Percentiles rank a stretch among this genome's conserved stretches.
phyloP scores from a whole-genome alignment of 345 rosid species.

The Diplotaxis tenuifolia region DNA sequence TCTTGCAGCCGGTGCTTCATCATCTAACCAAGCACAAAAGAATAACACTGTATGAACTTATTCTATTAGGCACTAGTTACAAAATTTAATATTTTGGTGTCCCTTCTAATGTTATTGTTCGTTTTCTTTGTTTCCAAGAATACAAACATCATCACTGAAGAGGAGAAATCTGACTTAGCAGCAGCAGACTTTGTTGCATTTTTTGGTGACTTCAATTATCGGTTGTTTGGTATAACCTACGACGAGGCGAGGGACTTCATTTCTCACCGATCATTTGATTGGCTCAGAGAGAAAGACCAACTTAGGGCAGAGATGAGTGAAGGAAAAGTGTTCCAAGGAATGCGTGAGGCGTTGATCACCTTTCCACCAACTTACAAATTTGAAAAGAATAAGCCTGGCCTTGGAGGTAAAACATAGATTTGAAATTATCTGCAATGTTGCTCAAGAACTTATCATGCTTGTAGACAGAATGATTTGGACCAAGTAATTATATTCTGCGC shows the following conservation, averaged over 20 bases:
- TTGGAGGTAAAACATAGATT: conserved; percentile 61
- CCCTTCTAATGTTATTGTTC: conserved; percentile 21
- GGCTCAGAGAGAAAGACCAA: conserved; percentile 98
- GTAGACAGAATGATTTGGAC: not conserved
- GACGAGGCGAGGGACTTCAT: conserved; percentile 99
- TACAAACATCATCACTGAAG: conserved; percentile 49
- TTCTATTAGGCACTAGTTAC: conserved; percentile 3
- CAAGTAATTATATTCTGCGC: not conserved
- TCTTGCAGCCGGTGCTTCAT: conserved; percentile 83
- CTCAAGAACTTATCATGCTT: not conserved
- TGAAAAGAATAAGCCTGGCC: conserved; percentile 74
- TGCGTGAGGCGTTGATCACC: conserved; percentile 89
- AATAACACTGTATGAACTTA: conserved; percentile 53
- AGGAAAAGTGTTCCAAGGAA: conserved; percentile 96
- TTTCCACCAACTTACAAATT: conserved; percentile 99
- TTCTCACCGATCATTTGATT: conserved; percentile 92
- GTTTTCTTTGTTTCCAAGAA: conserved; percentile 30
- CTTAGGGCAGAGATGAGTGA: conserved; percentile 90
- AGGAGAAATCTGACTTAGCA: conserved; percentile 69
- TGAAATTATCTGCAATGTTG: not conserved
- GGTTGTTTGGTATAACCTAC: conserved; percentile 93
- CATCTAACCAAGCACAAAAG: conserved; percentile 59
- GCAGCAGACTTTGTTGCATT: conserved; percentile 94
- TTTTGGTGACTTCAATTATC: conserved; percentile 89
- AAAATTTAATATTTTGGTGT: not conserved